Base-by-base conservation (phyloP, 495 filamentous ascomycete genomes). In the Melanomma pulvis-pyrius region DNA sequence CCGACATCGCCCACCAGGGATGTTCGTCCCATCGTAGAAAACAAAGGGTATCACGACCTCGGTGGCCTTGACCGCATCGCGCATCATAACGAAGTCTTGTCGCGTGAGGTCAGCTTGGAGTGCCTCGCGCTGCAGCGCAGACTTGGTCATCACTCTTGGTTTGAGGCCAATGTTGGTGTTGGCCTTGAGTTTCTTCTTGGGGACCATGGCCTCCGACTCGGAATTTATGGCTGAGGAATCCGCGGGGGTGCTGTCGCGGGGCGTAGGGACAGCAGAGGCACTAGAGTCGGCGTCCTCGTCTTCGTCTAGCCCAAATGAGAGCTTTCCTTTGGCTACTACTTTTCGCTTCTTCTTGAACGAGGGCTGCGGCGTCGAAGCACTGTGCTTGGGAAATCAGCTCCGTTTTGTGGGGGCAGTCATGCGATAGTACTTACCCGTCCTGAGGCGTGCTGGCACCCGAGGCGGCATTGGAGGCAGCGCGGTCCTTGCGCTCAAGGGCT, bases 1-100 rank as follows among this genome's bases (percentile, higher is more conserved):
- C 67, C 85, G 86, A 72, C 87, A 93, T 21, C 82, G 79, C 22
- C 96, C 89, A 26, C 90, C 88, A 1, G 92, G 88, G n/a, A 91
- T 92, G 75, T 94, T 93, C 3, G 92, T 96, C n/a, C 94, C 94
- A 63, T 98, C 96, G 77, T 96, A 98, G 73, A 98, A 98, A 24
- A 97, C 92, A 77, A 98, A 98, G 0, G 94, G 94, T 2, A 98
- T 91, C 44, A 88, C 80, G 22, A 98, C 92, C 72, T 97, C 92
- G 25, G 92, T 91, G 34, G 86, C 86, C 79, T 96, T 97, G 60
- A 98, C 88, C 1, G 87, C 85, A 51, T 96, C 91, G 75, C 97
- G 94, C 72, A 93, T 83, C 9, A 77, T 77, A 30, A 96, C 65
- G 69, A 97, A 98, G 71, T 97, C 90, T 65, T 91, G 91, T 11